Conservation (phyloP, 192 early-diverging fungal genomes). For the Coemansia sp. region DNA sequence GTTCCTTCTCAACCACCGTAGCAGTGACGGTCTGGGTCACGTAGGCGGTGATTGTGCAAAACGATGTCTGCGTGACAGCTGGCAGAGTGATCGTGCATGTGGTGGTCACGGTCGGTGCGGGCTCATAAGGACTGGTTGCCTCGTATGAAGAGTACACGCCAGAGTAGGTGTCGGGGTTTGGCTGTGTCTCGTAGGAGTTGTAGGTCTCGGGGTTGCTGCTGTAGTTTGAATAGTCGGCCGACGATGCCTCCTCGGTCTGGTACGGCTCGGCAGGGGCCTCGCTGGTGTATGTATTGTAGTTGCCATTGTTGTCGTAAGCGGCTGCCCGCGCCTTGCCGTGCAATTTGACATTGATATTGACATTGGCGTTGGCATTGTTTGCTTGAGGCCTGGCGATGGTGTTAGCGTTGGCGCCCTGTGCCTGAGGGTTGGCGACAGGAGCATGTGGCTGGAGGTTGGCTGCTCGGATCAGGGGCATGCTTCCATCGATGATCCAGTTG, state of each 20-base stretch:
- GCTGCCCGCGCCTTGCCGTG: no score
- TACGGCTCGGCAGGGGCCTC: slow-evolving; percentile 8
- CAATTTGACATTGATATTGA: no score
- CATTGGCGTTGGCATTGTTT: slow-evolving; percentile 4
- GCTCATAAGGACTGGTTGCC: slow-evolving; percentile 15
- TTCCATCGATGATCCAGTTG: no score
- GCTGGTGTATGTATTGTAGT: neutral
- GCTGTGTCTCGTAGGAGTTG: slow-evolving; percentile 20
- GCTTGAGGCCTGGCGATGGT: no score
- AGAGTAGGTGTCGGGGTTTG: slow-evolving; percentile 8
- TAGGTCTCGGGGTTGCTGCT: slow-evolving; percentile 8
- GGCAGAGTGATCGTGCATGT: slow-evolving; percentile 22
- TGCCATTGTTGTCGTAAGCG: no score
- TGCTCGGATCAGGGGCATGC: no score
- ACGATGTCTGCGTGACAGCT: slow-evolving; percentile 28
- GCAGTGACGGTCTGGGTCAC: slow-evolving; percentile 17
- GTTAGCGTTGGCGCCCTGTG: neutral
- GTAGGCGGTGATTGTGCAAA: slow-evolving; percentile 15
- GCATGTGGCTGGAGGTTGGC: slow-evolving; percentile 9
- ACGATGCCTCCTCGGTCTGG: slow-evolving; percentile 8
- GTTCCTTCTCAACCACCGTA: no score
- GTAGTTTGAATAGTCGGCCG: no score
- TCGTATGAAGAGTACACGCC: slow-evolving; percentile 12
- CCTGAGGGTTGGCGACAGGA: neutral
- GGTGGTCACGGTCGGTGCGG: no score